A percentile compares a stretch with the other conserved stretches of the same genome.
These are phyloP conservation scores for Leccinellum rugosiceps DNA, from an alignment of 768 basidiomycete genomes.

Conservation along the genomic window DNA sequence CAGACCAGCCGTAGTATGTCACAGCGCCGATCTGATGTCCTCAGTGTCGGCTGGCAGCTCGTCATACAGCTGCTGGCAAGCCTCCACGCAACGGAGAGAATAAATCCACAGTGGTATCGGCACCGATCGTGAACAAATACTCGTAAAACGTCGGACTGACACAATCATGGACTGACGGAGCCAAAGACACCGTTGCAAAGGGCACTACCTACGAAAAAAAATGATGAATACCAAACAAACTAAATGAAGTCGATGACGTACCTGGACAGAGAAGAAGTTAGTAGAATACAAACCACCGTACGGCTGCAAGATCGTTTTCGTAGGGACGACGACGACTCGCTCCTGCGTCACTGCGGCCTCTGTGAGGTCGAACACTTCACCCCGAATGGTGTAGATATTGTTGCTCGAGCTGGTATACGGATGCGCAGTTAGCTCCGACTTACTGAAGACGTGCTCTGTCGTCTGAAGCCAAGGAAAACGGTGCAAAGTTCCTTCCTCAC, in stretches of 20 bases:
- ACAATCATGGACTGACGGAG: conserved; percentile 98
- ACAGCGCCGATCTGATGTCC: too few species aligned
- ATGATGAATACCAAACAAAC: neutral
- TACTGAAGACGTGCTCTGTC: conserved; percentile 55
- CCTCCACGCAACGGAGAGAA: too few species aligned
- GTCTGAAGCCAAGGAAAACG: conserved; percentile 28
- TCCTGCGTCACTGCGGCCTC: neutral
- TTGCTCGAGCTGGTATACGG: neutral
- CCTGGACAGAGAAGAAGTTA: too few species aligned
- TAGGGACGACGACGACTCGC: too few species aligned
- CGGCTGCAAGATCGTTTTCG: conserved; percentile 36
- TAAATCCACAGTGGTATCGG: too few species aligned
- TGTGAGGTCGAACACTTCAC: neutral
- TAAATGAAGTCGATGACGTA: conserved; percentile 12
- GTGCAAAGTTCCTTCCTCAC: too few species aligned
- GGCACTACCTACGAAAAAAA: conserved; percentile 75
- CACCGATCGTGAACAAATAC: conserved; percentile 82
- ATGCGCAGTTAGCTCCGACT: neutral
- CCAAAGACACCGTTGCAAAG: conserved; percentile 93
- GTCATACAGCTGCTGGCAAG: too few species aligned
- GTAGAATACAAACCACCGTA: conserved; percentile 82
- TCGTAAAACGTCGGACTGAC: conserved; percentile 99
- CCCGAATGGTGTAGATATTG: neutral
- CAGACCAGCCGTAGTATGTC: too few species aligned
- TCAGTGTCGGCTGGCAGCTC: too few species aligned